A percentile compares a stretch with the other conserved stretches of the same genome.
Evolutionary conservation across 1,284 basidiomycete genomes (phyloP).

Genomic region (Microbotryum silenes-acaulis): DNA sequence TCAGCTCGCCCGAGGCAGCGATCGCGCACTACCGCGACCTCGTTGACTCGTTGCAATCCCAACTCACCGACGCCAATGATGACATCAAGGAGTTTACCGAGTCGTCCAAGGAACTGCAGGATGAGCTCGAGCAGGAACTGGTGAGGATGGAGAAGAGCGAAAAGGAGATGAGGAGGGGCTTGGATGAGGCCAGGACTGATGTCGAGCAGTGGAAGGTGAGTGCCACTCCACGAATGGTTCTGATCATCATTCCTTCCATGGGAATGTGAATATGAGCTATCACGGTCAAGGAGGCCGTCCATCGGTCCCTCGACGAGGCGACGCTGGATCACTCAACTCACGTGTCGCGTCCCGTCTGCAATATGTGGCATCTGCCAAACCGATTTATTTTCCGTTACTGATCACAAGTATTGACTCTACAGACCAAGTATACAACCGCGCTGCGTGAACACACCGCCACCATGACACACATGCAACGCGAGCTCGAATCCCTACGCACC

Average conservation of each 20-base stretch:
- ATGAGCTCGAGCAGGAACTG: constrained; percentile 82
- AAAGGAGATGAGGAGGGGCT: constrained; percentile 67
- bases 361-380: too few species aligned
- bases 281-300: background rate
- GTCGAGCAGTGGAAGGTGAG: constrained; percentile 86
- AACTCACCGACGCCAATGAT: constrained; percentile 28
- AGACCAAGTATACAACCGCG: constrained; percentile 80
- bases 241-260: too few species aligned
- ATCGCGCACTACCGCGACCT: constrained; percentile 21
- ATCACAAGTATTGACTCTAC: background rate
- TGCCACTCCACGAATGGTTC: background rate
- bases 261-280: background rate
- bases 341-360: too few species aligned
- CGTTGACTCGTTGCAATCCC: constrained; percentile 19
- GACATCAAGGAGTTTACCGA: constrained; percentile 70
- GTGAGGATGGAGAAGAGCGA: constrained; percentile 78
- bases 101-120: constrained; percentile 84
- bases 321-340: too few species aligned
- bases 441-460: constrained; percentile 85
- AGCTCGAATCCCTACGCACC: constrained; percentile 55
- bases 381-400: background rate
- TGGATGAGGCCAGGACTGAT: constrained; percentile 64
- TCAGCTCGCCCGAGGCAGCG: constrained; percentile 17
- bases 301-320: too few species aligned
- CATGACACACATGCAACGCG: constrained; percentile 72